Evolutionary conservation across 208 protist species (phyloP).

Genomic region (Herpetomonas samuelpessoai): DNA sequence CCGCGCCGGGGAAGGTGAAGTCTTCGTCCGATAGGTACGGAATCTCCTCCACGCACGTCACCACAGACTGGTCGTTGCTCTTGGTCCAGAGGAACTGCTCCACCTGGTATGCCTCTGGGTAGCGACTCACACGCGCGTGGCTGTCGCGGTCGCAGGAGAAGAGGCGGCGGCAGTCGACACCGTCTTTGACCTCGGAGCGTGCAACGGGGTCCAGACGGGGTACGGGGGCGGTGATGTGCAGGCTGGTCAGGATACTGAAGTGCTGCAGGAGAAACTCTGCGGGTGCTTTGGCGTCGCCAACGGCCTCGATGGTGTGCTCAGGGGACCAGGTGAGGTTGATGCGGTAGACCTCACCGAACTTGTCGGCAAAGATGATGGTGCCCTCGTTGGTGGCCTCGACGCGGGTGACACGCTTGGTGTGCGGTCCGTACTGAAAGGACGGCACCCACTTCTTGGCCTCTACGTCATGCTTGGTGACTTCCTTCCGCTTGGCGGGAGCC

Average conservation of each 20-base stretch:
- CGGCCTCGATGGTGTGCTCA: slow-evolving; percentile 42
- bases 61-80: slow-evolving; percentile 31
- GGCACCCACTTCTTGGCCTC: slow-evolving; percentile 37
- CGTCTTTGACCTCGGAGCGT: slow-evolving; percentile 21
- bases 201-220: slow-evolving; percentile 30
- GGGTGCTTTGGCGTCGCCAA: slow-evolving; percentile 33
- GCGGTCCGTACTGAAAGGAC: slow-evolving; percentile 68
- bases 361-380: slow-evolving; percentile 84
- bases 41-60: slow-evolving; percentile 76
- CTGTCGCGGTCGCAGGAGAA: slow-evolving; percentile 85
- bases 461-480: neutral
- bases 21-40: slow-evolving; percentile 27
- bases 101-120: slow-evolving; percentile 72
- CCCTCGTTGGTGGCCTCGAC: slow-evolving; percentile 45
- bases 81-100: slow-evolving; percentile 83
- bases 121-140: slow-evolving; percentile 76
- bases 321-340: slow-evolving; percentile 53
- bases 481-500: slow-evolving; percentile 1
- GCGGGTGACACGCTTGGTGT: slow-evolving; percentile 82
- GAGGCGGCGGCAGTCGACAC: slow-evolving; percentile 41
- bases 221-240: slow-evolving; percentile 62
- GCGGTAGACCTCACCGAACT: slow-evolving; percentile 87
- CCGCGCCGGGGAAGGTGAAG: slow-evolving; percentile 3
- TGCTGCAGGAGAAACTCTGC: slow-evolving; percentile 76
- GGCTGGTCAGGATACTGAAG: slow-evolving; percentile 73